Percentiles rank a stretch among this genome's conserved stretches.
Conservation (phyloP, 495 filamentous ascomycete species). For the Tuber brumale region DNA sequence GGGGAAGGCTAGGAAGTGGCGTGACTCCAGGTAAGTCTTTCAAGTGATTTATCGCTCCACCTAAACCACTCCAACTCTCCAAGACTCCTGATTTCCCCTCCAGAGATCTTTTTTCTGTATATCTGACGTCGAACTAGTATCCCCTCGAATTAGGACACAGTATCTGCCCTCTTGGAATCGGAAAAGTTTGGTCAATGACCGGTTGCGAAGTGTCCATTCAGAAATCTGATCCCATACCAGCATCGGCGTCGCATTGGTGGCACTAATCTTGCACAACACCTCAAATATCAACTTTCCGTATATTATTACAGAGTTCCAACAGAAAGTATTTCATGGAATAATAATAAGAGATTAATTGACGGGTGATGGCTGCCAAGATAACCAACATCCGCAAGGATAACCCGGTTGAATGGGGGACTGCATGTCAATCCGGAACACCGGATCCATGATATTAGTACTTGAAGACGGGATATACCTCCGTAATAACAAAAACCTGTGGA, state of each 20-base stretch:
- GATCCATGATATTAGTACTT: background rate
- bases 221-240: background rate
- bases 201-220: background rate
- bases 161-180: background rate
- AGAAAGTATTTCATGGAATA: background rate
- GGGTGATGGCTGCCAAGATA: background rate
- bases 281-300: background rate
- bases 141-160: background rate
- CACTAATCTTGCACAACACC: background rate
- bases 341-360: background rate
- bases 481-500: background rate
- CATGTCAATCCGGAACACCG: background rate
- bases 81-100: slow-evolving; percentile 35
- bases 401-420: background rate
- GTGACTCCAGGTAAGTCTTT: slow-evolving; percentile 38
- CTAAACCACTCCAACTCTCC: slow-evolving; percentile 24
- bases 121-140: background rate
- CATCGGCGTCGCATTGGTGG: background rate
- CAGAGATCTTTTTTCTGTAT: slow-evolving; percentile 4
- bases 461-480: background rate
- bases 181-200: background rate
- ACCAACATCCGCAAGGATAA: background rate
- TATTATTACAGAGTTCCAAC: background rate
- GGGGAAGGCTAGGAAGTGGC: slow-evolving; percentile 28
- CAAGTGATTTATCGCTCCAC: slow-evolving; percentile 34